These are phyloP conservation scores for Sclerotinia subarctica DNA, from an alignment of 2,329 filamentous ascomycete species.

Conservation along the genomic window DNA sequence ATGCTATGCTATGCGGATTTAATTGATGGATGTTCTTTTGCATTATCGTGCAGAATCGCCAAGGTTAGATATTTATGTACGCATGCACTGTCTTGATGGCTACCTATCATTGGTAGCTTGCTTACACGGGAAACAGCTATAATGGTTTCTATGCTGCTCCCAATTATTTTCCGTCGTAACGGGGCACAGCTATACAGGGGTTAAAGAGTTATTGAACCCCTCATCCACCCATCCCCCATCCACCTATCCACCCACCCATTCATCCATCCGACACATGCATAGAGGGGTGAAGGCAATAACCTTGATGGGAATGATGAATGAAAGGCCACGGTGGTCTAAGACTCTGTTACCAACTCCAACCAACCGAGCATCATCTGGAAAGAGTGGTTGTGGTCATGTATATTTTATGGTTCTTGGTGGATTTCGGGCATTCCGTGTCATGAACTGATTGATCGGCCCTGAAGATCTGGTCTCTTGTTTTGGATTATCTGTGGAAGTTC, in stretches of 20 bases:
- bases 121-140: background rate
- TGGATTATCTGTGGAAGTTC: background rate
- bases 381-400: background rate
- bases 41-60: background rate
- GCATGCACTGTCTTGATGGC: background rate
- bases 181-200: background rate
- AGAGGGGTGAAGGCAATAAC: background rate
- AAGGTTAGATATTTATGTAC: background rate
- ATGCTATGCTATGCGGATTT: background rate
- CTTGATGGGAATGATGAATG: background rate
- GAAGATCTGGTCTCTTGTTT: background rate
- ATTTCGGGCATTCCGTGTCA: constrained; percentile 2
- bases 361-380: background rate
- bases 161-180: background rate
- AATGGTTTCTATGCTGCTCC: background rate
- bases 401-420: background rate
- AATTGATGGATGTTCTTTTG: background rate
- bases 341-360: background rate
- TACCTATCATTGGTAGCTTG: background rate
- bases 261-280: background rate
- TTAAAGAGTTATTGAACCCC: background rate
- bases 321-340: constrained; percentile 1
- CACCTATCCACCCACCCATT: background rate
- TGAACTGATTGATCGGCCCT: constrained; percentile 11
- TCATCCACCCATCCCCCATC: background rate